These are phyloP conservation scores for Penicillium griseofulvum DNA, from an alignment of 2,329 filamentous ascomycete species.

Conservation along the genomic window DNA sequence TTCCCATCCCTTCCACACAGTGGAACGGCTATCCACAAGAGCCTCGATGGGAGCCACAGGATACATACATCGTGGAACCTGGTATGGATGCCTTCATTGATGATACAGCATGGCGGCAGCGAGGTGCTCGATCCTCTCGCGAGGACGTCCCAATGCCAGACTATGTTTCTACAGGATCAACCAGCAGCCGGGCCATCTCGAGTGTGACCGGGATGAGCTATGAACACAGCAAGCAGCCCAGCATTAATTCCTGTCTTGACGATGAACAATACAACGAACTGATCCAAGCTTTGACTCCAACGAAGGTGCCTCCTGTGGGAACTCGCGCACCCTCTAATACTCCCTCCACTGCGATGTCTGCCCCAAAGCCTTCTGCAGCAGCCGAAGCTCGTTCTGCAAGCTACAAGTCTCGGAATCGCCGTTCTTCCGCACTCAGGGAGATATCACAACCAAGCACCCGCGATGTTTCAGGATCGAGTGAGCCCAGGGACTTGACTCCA, in stretches of 20 bases:
- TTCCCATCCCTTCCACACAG: conserved; percentile 29
- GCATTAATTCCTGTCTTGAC: conserved; percentile 31
- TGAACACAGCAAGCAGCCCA: conserved; percentile 43
- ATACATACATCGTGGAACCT: conserved; percentile 39
- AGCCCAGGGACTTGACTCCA: conserved; percentile 22
- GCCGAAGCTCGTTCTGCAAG: conserved; percentile 29
- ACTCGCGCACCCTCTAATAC: conserved; percentile 35
- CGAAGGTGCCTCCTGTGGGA: conserved; percentile 26
- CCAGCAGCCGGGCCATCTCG: conserved; percentile 42
- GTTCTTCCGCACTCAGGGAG: conserved; percentile 27
- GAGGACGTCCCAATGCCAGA: conserved; percentile 52
- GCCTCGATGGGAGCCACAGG: conserved; percentile 27
- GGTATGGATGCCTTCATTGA: conserved; percentile 40
- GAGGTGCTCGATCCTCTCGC: conserved; percentile 38
- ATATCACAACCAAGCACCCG: conserved; percentile 31
- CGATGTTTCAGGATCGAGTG: conserved; percentile 34
- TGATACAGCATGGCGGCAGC: conserved; percentile 28
- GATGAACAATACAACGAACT: conserved; percentile 40
- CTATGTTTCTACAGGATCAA: conserved; percentile 41
- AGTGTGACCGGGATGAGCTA: conserved; percentile 43
- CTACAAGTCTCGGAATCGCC: conserved; percentile 21
- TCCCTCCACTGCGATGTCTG: conserved; percentile 23
- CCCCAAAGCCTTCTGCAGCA: conserved; percentile 29
- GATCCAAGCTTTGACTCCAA: conserved; percentile 38
- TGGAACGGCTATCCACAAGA: conserved; percentile 25